phyloP scores from a whole-genome alignment of 2,329 filamentous ascomycete species.

The Xylaria sp. region DNA sequence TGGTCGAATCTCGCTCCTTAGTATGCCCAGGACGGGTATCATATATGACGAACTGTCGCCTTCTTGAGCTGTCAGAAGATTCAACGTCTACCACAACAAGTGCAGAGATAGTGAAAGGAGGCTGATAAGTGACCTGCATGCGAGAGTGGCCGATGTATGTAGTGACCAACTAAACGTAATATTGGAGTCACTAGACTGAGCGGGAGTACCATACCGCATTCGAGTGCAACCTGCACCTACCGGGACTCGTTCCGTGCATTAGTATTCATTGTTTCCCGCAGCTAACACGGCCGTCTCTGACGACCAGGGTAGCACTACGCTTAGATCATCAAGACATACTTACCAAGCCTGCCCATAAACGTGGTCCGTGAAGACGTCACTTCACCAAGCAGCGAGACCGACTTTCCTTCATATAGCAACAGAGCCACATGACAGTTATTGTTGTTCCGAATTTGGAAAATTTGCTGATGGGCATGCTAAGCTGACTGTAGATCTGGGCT shows the following conservation, averaged over 20 bases:
- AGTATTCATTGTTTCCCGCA: not conserved
- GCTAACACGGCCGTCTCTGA: constrained; percentile 13
- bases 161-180: not conserved
- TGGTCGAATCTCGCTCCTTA: constrained; percentile 51
- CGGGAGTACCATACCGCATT: constrained; percentile 4
- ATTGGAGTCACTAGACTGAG: not conserved
- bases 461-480: not conserved
- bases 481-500: not conserved
- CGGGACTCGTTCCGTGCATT: not conserved
- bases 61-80: constrained; percentile 26
- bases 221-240: not conserved
- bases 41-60: constrained; percentile 50
- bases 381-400: constrained; percentile 25
- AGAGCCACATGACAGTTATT: constrained; percentile 52
- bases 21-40: constrained; percentile 50
- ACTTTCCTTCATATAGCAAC: constrained; percentile 39
- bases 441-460: not conserved
- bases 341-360: constrained; percentile 36
- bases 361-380: constrained; percentile 35
- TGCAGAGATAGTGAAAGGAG: constrained; percentile 18
- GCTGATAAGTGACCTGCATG: constrained; percentile 33
- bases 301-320: constrained; percentile 28
- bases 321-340: constrained; percentile 30
- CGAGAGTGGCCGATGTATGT: constrained; percentile 39
- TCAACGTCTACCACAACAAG: constrained; percentile 17